Evolutionary conservation across 2,329 filamentous ascomycete species (phyloP).

Genomic region (Lojkania enalia): DNA sequence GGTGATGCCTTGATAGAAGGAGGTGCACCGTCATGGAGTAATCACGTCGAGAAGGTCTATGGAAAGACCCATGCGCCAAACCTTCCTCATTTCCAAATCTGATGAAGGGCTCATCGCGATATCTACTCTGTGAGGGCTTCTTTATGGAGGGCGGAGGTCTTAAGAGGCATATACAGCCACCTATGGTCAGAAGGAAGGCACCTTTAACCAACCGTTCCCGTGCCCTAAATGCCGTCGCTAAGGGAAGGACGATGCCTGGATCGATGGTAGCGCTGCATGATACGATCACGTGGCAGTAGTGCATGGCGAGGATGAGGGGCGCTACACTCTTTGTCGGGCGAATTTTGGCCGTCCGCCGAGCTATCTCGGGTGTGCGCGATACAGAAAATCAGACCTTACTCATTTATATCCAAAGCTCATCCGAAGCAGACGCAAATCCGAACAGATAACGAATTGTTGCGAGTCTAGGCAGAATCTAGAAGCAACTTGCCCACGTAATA

Average conservation of each 20-base stretch:
- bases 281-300: not conserved
- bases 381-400: too few relatives aligned
- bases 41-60: slow-evolving; percentile 2
- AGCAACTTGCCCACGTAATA: too few relatives aligned
- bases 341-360: too few relatives aligned
- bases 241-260: not conserved
- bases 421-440: too few relatives aligned
- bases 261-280: not conserved
- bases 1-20: slow-evolving; percentile 1
- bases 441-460: too few relatives aligned
- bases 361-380: too few relatives aligned
- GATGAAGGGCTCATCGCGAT: slow-evolving; percentile 1
- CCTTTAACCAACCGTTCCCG: not conserved
- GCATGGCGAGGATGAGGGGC: too few relatives aligned
- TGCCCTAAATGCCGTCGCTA: slow-evolving; percentile 1
- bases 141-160: slow-evolving; percentile 1
- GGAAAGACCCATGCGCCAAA: slow-evolving; percentile 1
- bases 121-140: slow-evolving; percentile 1
- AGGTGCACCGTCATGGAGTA: not conserved
- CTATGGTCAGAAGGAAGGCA: too few relatives aligned
- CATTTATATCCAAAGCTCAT: too few relatives aligned
- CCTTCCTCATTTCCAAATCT: not conserved
- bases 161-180: too few relatives aligned
- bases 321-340: too few relatives aligned
- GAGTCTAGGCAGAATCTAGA: too few relatives aligned